Evolutionary conservation across 768 basidiomycete species (phyloP).

Genomic region (Tephrocybe rancida): DNA sequence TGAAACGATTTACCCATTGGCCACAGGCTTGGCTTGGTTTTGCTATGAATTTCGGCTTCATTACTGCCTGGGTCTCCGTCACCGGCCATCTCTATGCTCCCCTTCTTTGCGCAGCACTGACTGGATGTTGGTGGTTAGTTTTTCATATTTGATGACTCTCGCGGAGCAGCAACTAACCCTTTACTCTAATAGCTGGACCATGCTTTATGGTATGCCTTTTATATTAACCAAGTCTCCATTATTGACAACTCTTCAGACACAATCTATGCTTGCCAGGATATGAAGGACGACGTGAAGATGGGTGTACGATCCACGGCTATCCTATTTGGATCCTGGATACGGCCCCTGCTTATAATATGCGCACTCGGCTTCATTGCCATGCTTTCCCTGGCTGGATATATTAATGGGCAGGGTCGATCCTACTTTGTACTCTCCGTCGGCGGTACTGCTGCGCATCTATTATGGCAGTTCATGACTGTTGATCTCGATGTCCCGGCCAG

Average conservation of each 20-base stretch:
- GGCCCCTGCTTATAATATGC: conserved; percentile 55
- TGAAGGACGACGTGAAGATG: conserved; percentile 68
- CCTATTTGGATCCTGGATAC: conserved; percentile 63
- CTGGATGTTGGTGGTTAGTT: conserved; percentile 49
- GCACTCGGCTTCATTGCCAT: conserved; percentile 52
- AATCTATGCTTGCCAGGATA: conserved; percentile 79
- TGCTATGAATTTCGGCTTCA: conserved; percentile 57
- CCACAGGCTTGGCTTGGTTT: conserved; percentile 65
- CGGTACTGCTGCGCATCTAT: conserved; percentile 42
- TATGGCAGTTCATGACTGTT: conserved; percentile 50
- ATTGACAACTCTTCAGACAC: conserved; percentile 15
- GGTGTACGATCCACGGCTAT: conserved; percentile 81
- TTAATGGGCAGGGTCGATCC: conserved; percentile 52
- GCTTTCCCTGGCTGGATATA: conserved; percentile 53
- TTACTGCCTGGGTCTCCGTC: conserved; percentile 48
- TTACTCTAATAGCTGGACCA: conserved; percentile 41
- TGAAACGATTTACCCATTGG: conserved; percentile 61
- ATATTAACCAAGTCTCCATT: not conserved
- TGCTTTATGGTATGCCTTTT: conserved; percentile 43
- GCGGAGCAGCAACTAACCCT: not conserved
- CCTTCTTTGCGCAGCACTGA: conserved; percentile 37
- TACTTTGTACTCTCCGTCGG: conserved; percentile 50
- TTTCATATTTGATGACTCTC: not conserved
- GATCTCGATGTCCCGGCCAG: conserved; percentile 44
- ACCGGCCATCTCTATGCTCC: conserved; percentile 31